Evolutionary conservation across 805 yeast species (phyloP).

Genomic region (Saccharomycopsis babjevae): DNA sequence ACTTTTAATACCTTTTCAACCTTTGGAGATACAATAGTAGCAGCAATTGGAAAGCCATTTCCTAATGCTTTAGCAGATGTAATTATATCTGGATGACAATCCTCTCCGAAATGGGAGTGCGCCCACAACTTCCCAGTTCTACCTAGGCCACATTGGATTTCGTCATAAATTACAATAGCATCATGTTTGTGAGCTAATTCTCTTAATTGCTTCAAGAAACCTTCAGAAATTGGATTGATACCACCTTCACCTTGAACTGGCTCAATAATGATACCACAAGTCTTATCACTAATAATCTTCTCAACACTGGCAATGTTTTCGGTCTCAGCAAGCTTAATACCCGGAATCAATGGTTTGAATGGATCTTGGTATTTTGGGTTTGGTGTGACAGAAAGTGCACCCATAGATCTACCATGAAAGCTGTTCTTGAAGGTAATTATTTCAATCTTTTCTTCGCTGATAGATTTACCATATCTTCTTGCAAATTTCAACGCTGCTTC

Average conservation of each 20-base stretch:
- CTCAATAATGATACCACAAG: conserved; percentile 87
- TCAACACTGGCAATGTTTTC: conserved; percentile 52
- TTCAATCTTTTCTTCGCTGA: conserved; percentile 51
- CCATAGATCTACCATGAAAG: conserved; percentile 94
- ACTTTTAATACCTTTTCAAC: conserved; percentile 65
- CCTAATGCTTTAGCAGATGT: conserved; percentile 96
- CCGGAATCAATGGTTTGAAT: conserved; percentile 86
- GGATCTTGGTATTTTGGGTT: conserved; percentile 90
- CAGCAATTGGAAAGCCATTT: conserved; percentile 94
- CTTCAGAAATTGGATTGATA: conserved; percentile 53
- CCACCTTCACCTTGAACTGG: conserved; percentile 99
- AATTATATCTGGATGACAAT: conserved; percentile 88
- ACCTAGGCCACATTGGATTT: conserved; percentile 94
- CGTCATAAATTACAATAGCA: conserved; percentile 81
- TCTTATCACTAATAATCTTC: conserved; percentile 30
- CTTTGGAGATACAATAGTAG: conserved; percentile 74
- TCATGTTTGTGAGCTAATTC: conserved; percentile 56
- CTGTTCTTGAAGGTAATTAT: conserved; percentile 80
- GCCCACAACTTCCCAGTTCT: conserved; percentile 94
- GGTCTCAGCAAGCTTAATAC: conserved; percentile 60
- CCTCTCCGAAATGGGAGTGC: conserved; percentile 60
- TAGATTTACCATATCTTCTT: conserved; percentile 64
- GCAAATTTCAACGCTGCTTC: conserved; percentile 73
- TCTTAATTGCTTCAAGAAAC: conserved; percentile 57
- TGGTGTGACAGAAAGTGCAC: conserved; percentile 85